Percentiles rank a stretch among this genome's conserved stretches.
phyloP scores from a whole-genome alignment of 75 land plant genomes.

The Cryptomeria japonica region DNA sequence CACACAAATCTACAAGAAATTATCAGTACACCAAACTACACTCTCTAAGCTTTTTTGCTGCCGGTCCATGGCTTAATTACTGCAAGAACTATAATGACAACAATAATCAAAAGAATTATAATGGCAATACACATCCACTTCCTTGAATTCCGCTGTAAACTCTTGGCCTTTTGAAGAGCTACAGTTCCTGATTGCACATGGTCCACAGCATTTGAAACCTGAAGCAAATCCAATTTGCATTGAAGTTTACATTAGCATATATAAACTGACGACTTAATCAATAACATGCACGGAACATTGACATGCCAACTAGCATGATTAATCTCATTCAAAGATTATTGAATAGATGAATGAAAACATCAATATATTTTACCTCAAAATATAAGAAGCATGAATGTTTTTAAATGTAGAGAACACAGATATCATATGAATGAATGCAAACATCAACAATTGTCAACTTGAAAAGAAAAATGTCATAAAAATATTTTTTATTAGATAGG shows the following conservation, averaged over 20 bases:
- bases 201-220: constrained; percentile 89
- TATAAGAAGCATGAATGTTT: neutral
- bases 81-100: constrained; percentile 58
- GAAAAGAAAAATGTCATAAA: neutral
- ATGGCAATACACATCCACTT: constrained; percentile 99
- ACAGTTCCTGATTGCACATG: constrained; percentile 75
- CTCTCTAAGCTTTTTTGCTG: constrained; percentile 29
- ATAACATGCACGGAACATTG: constrained; percentile 1
- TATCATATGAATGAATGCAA: neutral
- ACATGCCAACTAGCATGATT: neutral
- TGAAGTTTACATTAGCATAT: neutral
- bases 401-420: neutral
- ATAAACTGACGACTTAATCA: neutral
- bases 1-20: neutral
- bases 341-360: neutral
- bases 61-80: constrained; percentile 78
- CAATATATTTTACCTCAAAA: neutral
- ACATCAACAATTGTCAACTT: neutral
- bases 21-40: neutral
- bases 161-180: constrained; percentile 86
- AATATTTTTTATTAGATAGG: too few relatives aligned
- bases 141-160: constrained; percentile 61
- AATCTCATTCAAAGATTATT: neutral
- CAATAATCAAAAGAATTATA: constrained; percentile 64
- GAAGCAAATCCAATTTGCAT: constrained; percentile 11